These are phyloP conservation scores for Beauveria sp. DNA, from an alignment of 2,329 filamentous ascomycete species.

Conservation along the genomic window DNA sequence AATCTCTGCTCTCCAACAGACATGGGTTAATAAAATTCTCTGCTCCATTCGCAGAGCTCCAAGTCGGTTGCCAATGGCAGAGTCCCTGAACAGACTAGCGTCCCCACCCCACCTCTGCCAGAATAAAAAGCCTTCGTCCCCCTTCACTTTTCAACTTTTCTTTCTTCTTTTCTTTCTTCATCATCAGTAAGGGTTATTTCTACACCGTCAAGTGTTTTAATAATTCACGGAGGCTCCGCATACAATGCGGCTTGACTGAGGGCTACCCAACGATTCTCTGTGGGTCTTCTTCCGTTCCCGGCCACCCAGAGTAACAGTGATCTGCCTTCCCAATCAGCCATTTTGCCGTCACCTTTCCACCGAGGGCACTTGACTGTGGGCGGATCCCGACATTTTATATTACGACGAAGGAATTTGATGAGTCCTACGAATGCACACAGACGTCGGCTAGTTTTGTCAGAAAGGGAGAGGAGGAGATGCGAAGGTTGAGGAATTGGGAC, in stretches of 20 bases:
- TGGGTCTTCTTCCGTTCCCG: constrained; percentile 50
- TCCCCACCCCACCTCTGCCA: not conserved
- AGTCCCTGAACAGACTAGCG: constrained; percentile 9
- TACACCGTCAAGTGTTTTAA: constrained; percentile 45
- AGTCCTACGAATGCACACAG: not conserved
- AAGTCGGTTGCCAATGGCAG: constrained; percentile 8
- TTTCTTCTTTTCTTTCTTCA: constrained; percentile 27
- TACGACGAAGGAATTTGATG: not conserved
- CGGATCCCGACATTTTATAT: constrained; percentile 36
- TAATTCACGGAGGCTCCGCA: constrained; percentile 43
- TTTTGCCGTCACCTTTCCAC: constrained; percentile 20
- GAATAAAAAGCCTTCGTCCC: constrained; percentile 8
- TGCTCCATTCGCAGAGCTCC: not conserved
- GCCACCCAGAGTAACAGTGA: constrained; percentile 41
- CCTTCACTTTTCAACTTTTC: constrained; percentile 13
- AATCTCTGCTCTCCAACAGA: not conserved
- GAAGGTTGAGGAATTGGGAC: not conserved
- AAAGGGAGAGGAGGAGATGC: not conserved
- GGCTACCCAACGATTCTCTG: constrained; percentile 35
- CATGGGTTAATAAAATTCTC: not conserved
- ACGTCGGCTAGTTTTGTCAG: not conserved
- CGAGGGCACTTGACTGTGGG: constrained; percentile 43
- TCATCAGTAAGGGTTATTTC: constrained; percentile 39
- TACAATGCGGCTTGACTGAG: constrained; percentile 44
- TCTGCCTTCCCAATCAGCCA: constrained; percentile 40